Base-by-base conservation (phyloP, 192 early-diverging fungal genomes). In the Coemansia sp. region DNA sequence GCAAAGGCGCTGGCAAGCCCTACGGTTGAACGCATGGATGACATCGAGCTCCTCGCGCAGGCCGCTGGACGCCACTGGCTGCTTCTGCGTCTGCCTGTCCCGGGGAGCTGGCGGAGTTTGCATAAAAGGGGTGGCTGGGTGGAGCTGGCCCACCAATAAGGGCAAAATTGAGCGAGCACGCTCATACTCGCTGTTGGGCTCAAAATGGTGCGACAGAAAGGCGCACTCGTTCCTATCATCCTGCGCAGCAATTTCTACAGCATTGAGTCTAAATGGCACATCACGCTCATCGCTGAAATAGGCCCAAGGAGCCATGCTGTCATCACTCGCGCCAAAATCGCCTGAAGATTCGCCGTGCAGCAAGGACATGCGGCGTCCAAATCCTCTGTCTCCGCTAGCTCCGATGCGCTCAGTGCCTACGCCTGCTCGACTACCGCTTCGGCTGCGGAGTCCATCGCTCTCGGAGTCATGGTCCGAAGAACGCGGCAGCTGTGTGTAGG, bases 141-240 rank as follows among this genome's bases (percentile, higher is more conserved):
- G 76, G 2, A 72, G 62, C 54, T 60, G 70, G 39, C 67, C 69
- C 5, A 60, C 58, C 4, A 71, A 50, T 29, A 68, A 59, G 10
- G 65, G 58, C 32, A 78, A 42, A 37, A 72, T 71, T 14, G 65
- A 46, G 32, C 65, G 65, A 11, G 69, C 44, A 1, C 76, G 70
- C 61, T 66, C 63, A 6, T 46, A 5, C 37, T 70, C 76, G 53
- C 40, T 44, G 58, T 12, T 43, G 40, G n/a, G 26, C 22, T 55
- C 60, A 22, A 33, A 19, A 7, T 62, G 53, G 42, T 62, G 46
- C 21, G 72, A 55, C 41, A 80, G 36, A 53, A 80, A 80, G 35
- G 77, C 77, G 38, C 68, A 76, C 44, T 81, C 72, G 55, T 53
- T 55, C 57, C 65, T 67, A 54, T 81, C 72, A 43, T 81, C 79